Percentiles rank a stretch among this genome's conserved stretches.
phyloP scores from a whole-genome alignment of 495 filamentous ascomycete genomes.

The Rostrohypoxylon terebratum region DNA sequence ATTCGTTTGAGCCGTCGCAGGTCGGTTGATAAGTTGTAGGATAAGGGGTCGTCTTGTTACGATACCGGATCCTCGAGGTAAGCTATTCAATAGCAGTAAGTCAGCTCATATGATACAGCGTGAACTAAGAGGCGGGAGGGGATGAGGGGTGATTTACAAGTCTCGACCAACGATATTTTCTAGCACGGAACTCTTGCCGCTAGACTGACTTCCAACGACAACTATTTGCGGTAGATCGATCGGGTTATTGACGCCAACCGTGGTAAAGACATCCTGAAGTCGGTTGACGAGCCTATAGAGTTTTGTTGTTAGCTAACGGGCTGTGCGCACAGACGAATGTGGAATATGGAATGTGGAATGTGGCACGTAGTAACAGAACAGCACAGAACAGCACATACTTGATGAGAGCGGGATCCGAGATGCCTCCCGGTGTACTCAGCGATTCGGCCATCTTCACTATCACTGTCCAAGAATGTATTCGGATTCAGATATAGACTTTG shows the following conservation, averaged over 20 bases:
- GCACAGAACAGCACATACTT: conserved; percentile 59
- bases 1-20: conserved; percentile 71
- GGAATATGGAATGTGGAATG: too few relatives aligned
- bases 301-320: conserved; percentile 37
- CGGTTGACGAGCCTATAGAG: conserved; percentile 90
- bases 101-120: conserved; percentile 20
- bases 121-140: conserved; percentile 9
- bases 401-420: conserved; percentile 70
- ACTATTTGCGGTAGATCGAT: conserved; percentile 99
- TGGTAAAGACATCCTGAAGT: conserved; percentile 98
- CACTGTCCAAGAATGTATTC: conserved; percentile 17
- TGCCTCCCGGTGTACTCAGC: conserved; percentile 61
- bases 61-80: conserved; percentile 98
- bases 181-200: conserved; percentile 99
- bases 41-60: conserved; percentile 96
- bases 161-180: conserved; percentile 99
- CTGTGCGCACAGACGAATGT: conserved; percentile 36
- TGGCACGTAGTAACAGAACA: too few relatives aligned
- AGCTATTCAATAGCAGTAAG: conserved; percentile 62
- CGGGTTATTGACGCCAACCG: conserved; percentile 98
- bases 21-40: conserved; percentile 96
- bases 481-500: conserved; percentile 12
- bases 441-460: conserved; percentile 46
- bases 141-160: conserved; percentile 75
- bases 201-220: conserved; percentile 98